These are phyloP conservation scores for Epicoccum nigrum DNA, from an alignment of 2,329 filamentous ascomycete genomes.

Conservation along the genomic window DNA sequence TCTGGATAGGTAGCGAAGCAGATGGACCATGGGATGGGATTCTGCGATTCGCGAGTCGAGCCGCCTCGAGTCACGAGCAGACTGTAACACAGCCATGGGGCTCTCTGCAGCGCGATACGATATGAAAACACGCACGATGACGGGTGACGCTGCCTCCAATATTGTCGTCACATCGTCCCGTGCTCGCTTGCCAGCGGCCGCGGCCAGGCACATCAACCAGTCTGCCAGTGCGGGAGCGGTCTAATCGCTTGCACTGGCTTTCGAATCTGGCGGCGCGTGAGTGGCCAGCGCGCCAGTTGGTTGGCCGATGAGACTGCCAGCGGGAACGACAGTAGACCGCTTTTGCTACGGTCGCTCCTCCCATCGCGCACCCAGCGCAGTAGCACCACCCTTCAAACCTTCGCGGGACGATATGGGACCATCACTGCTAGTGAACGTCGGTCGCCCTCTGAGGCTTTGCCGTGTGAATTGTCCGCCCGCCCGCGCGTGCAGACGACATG, in stretches of 20 bases:
- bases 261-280: constrained; percentile 21
- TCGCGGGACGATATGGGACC: constrained; percentile 26
- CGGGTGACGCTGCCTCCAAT: constrained; percentile 22
- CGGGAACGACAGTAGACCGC: constrained; percentile 30
- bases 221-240: constrained; percentile 15
- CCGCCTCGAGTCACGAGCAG: constrained; percentile 21
- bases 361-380: background rate
- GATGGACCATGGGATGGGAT: constrained; percentile 2
- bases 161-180: constrained; percentile 26
- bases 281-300: constrained; percentile 10
- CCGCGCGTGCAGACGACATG: constrained; percentile 30
- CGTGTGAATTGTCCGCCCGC: constrained; percentile 12
- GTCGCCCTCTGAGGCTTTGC: constrained; percentile 21
- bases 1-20: constrained; percentile 1
- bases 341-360: constrained; percentile 26
- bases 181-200: constrained; percentile 30
- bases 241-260: constrained; percentile 21
- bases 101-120: constrained; percentile 14
- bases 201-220: constrained; percentile 28
- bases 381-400: constrained; percentile 8
- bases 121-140: constrained; percentile 17
- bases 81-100: constrained; percentile 6
- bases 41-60: background rate
- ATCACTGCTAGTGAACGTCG: constrained; percentile 15
- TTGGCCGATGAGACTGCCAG: constrained; percentile 22